phyloP scores from a whole-genome alignment of 2,329 filamentous ascomycete species.

The Claviceps fusiformis region DNA sequence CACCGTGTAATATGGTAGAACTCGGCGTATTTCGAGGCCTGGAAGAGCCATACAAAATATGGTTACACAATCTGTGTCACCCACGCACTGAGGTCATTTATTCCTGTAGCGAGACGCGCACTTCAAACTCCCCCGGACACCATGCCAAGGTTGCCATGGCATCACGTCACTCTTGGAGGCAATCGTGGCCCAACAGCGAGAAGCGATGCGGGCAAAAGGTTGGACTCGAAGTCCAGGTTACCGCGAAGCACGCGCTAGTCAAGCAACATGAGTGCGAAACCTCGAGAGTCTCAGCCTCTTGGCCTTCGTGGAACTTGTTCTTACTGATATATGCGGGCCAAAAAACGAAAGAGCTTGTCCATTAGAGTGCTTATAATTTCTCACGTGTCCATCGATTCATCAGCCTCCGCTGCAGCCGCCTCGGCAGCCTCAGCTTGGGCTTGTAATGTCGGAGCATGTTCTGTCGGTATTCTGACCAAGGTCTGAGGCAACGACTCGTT shows the following conservation, averaged over 20 bases:
- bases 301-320: background rate
- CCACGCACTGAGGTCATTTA: background rate
- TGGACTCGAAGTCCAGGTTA: background rate
- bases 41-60: background rate
- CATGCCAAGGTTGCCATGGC: background rate
- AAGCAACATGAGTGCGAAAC: background rate
- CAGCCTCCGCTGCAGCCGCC: constrained; percentile 26
- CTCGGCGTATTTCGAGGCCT: too few relatives aligned
- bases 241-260: background rate
- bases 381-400: constrained; percentile 11
- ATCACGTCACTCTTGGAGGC: background rate
- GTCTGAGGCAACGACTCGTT: constrained; percentile 58
- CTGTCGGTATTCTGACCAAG: constrained; percentile 71
- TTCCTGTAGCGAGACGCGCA: background rate
- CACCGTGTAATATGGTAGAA: background rate
- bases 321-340: background rate
- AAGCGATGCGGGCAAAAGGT: background rate
- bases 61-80: background rate
- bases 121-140: background rate
- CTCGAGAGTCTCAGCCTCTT: background rate
- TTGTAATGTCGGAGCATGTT: constrained; percentile 54
- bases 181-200: background rate
- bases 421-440: constrained; percentile 42
- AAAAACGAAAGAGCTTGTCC: background rate
- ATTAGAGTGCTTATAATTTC: background rate